Base-by-base conservation (phyloP, 768 basidiomycete genomes). In the Boletus rex-veris region DNA sequence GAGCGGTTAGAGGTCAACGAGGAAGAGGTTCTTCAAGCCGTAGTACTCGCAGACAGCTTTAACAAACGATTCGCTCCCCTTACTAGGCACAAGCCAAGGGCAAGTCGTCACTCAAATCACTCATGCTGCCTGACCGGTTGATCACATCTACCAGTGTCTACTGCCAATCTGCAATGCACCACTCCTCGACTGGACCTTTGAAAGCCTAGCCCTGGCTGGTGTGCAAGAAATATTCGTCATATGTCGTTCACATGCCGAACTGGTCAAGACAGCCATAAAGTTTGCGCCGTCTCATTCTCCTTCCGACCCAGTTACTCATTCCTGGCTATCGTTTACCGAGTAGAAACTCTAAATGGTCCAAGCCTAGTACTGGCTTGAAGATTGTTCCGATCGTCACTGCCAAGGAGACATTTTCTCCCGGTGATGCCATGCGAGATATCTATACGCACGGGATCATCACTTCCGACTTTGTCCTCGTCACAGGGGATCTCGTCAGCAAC, bases 201-300 rank as follows among this genome's bases (percentile, higher is more conserved):
- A 99, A 68, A 89, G 89, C 68, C 81, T 99, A 35, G 86, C 92
- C 28, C 77, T 97, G n/a, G 92, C 93, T 33, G 93, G 93, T 50
- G 93, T 99, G 35, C 91, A 95, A 68, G 92, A 98, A 73, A 90
- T 97, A 54, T 96, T 97, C 68, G 88, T 99, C 43, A 85, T 98
- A 62, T 95, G 94, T 68, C 83, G 91, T 55, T 95, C 92, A 46
- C 90, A 96, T 70, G 83, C 92, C 9, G 86, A 88, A 47, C 85
- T 88, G 62, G 86, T 98, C 63, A 89, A 92, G 67, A 77, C 80
- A 14, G 90, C 86, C 52, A 90, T 98, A 64, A 82, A 78, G 96
- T 96, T 61, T 67, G 85, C 36, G 30, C 41, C 38, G 51, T 50
- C 58, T 47, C 54, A 35, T 41, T 57, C 41, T 54, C 35, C 44